Conservation (phyloP, 192 early-diverging fungal genomes). For the Coemansia erecta region DNA sequence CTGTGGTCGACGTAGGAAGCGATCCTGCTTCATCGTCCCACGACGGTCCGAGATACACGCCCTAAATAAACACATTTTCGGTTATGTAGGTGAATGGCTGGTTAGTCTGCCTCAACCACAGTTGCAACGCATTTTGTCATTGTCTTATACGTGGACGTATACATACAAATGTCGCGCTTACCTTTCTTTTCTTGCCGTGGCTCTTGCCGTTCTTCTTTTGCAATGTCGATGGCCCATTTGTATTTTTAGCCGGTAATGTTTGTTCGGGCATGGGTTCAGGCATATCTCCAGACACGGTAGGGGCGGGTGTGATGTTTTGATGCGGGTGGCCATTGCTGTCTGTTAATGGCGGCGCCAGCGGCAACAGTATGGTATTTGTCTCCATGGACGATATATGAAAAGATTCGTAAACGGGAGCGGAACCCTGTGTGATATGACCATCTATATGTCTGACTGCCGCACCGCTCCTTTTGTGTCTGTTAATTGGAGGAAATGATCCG, state of each 20-base stretch:
- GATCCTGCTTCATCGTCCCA: slow-evolving; percentile 50
- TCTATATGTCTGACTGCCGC: neutral
- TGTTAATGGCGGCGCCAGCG: no score
- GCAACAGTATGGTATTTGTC: no score
- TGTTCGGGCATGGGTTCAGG: neutral
- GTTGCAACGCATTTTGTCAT: no score
- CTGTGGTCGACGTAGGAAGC: slow-evolving; percentile 33
- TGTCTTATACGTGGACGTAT: no score
- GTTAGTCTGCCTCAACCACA: no score
- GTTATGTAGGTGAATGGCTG: neutral
- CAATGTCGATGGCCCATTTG: neutral
- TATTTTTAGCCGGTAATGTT: neutral
- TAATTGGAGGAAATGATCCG: slow-evolving; percentile 42
- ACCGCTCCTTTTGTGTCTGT: neutral
- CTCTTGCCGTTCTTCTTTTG: slow-evolving; percentile 15
- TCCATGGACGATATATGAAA: no score
- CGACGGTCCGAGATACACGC: slow-evolving; percentile 39
- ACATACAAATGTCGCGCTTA: slow-evolving; percentile 3
- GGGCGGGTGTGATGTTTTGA: no score
- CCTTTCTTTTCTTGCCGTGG: slow-evolving; percentile 43
- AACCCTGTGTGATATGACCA: no score
- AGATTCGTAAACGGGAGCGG: no score
- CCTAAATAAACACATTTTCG: slow-evolving; percentile 15
- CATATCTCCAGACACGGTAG: no score
- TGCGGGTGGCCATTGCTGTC: no score